Percentiles rank a stretch among this genome's conserved stretches.
Evolutionary conservation across 2,329 filamentous ascomycete genomes (phyloP).

Genomic region (Dothideomycetes sp.): DNA sequence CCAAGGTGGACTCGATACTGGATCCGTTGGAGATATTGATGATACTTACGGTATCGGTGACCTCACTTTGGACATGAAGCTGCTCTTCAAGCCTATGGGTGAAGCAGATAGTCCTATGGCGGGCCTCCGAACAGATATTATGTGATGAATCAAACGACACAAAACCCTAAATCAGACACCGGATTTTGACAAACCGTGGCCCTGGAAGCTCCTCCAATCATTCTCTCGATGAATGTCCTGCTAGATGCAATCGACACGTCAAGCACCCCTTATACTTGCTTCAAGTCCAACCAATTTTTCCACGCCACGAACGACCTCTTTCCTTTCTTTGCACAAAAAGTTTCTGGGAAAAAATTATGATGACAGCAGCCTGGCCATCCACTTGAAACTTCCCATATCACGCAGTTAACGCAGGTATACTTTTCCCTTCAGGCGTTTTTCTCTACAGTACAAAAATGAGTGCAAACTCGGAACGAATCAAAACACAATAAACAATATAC

Average conservation of each 20-base stretch:
- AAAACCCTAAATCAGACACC: neutral
- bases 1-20: constrained; percentile 56
- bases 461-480: too few species aligned
- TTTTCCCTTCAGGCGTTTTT: too few species aligned
- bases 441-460: too few species aligned
- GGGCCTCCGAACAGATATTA: constrained; percentile 22
- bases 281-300: neutral
- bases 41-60: constrained; percentile 55
- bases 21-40: constrained; percentile 60
- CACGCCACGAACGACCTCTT: constrained; percentile 2
- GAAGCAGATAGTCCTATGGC: constrained; percentile 26
- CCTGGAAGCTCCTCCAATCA: neutral
- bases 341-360: neutral
- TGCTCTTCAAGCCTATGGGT: constrained; percentile 55
- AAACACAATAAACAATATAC: too few species aligned
- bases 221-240: constrained; percentile 9
- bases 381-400: constrained; percentile 3
- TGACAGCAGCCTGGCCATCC: constrained; percentile 9
- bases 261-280: constrained; percentile 3
- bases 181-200: constrained; percentile 1
- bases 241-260: constrained; percentile 7
- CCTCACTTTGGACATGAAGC: constrained; percentile 61
- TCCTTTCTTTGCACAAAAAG: constrained; percentile 6
- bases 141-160: constrained; percentile 2
- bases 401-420: too few species aligned